These are phyloP conservation scores for Euphorbia peplus DNA, from an alignment of 345 rosid genomes.

Conservation along the genomic window DNA sequence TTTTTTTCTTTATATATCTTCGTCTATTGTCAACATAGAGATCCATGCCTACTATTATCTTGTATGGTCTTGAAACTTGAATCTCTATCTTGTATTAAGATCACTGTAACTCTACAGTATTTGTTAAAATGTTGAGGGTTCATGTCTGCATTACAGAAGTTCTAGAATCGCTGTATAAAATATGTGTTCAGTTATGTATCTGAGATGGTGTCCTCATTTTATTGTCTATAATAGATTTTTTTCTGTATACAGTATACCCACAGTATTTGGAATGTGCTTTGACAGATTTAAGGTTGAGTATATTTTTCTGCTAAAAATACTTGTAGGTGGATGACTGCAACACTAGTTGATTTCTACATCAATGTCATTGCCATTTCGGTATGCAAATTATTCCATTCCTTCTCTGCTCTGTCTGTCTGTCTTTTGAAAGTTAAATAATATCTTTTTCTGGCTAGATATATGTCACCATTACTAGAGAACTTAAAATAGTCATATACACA, in stretches of 20 bases:
- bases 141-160: not conserved
- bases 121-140: not conserved
- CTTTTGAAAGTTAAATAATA: not conserved
- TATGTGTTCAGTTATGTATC: too few species aligned
- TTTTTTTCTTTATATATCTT: not conserved
- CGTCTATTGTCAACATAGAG: not conserved
- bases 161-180: too few species aligned
- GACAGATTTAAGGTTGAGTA: not conserved
- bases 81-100: not conserved
- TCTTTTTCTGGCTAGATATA: not conserved
- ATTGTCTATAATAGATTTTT: too few species aligned
- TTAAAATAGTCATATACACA: not conserved
- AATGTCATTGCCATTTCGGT: constrained; percentile 61
- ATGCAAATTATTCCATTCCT: constrained; percentile 26
- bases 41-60: not conserved
- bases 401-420: not conserved
- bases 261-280: not conserved
- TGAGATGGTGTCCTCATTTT: too few species aligned
- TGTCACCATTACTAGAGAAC: not conserved
- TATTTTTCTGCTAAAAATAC: not conserved
- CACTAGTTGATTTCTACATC: constrained; percentile 71
- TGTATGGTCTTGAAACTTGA: not conserved
- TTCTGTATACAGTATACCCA: too few species aligned
- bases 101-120: not conserved
- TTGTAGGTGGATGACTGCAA: constrained; percentile 77